A percentile compares a stretch with the other conserved stretches of the same genome.
These are phyloP conservation scores for Alternaria gaisen DNA, from an alignment of 2,329 filamentous ascomycete species.

Conservation along the genomic window DNA sequence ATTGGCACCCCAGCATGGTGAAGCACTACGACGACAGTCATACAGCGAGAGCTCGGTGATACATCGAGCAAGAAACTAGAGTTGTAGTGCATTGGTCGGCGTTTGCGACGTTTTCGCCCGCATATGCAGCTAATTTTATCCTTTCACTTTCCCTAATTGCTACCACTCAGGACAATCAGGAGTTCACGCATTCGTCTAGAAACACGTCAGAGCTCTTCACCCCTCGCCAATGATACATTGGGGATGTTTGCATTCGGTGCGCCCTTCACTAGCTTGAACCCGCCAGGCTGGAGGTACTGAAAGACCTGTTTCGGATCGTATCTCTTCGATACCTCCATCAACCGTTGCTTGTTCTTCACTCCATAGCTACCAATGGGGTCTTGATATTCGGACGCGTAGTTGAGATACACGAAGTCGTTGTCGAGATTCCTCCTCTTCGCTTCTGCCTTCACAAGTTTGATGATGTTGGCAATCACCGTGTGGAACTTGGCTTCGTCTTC, in stretches of 20 bases:
- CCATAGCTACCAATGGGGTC: slow-evolving; percentile 55
- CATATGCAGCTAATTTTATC: neutral
- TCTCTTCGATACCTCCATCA: slow-evolving; percentile 44
- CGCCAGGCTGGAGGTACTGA: slow-evolving; percentile 52
- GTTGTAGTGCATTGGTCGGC: too few relatives aligned
- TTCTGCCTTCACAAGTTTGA: slow-evolving; percentile 13
- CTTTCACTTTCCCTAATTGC: neutral
- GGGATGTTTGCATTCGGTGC: slow-evolving; percentile 3
- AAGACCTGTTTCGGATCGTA: slow-evolving; percentile 54
- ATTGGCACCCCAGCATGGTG: neutral
- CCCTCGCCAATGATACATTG: neutral
- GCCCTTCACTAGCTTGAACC: slow-evolving; percentile 47
- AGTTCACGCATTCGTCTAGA: too few relatives aligned
- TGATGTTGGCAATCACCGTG: slow-evolving; percentile 14
- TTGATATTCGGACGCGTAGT: slow-evolving; percentile 46
- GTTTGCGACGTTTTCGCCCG: too few relatives aligned
- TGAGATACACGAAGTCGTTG: slow-evolving; percentile 25
- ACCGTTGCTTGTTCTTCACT: slow-evolving; percentile 19
- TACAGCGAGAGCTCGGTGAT: neutral
- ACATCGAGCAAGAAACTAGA: neutral
- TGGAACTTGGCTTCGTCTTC: slow-evolving; percentile 22
- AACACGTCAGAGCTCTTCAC: neutral
- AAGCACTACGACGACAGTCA: neutral
- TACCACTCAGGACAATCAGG: too few relatives aligned
- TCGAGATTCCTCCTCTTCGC: slow-evolving; percentile 15